phyloP scores from a whole-genome alignment of 1,284 basidiomycete species.

The Ceratorhiza oryzae-sativae region DNA sequence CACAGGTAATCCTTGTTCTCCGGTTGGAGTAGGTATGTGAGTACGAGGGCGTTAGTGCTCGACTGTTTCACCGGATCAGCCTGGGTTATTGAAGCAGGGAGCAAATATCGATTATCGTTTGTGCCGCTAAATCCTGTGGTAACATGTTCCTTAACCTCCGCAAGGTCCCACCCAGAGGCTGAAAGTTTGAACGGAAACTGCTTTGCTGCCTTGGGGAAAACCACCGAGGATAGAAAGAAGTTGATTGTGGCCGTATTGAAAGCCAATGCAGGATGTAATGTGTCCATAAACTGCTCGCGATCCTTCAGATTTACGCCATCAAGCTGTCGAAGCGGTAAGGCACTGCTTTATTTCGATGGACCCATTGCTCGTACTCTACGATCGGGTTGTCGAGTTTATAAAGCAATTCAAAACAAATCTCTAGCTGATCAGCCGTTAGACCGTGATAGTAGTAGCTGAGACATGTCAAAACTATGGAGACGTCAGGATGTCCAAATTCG shows the following conservation, averaged over 20 bases:
- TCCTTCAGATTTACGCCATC: conserved; percentile 57
- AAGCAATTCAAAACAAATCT: conserved; percentile 22
- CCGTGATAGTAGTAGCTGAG: conserved; percentile 33
- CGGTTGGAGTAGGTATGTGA: conserved; percentile 55
- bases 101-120: conserved; percentile 60
- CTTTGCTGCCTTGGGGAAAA: conserved; percentile 55
- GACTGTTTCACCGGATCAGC: conserved; percentile 54
- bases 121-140: conserved; percentile 63
- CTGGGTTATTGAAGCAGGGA: conserved; percentile 59
- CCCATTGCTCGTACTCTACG: conserved; percentile 30
- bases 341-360: background rate
- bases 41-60: conserved; percentile 60
- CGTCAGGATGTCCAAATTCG: conserved; percentile 59
- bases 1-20: conserved; percentile 56
- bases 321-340: conserved; percentile 41
- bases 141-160: conserved; percentile 50
- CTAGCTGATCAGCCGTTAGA: background rate
- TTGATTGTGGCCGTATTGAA: conserved; percentile 55
- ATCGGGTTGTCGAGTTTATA: conserved; percentile 24
- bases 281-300: conserved; percentile 49
- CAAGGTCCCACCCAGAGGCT: conserved; percentile 63
- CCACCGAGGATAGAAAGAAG: conserved; percentile 59
- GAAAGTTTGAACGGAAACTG: conserved; percentile 59
- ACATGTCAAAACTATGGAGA: conserved; percentile 23
- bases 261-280: conserved; percentile 52